Evolutionary conservation across 164 flowering plant species (phyloP).

Genomic region (Malania oleifera): DNA sequence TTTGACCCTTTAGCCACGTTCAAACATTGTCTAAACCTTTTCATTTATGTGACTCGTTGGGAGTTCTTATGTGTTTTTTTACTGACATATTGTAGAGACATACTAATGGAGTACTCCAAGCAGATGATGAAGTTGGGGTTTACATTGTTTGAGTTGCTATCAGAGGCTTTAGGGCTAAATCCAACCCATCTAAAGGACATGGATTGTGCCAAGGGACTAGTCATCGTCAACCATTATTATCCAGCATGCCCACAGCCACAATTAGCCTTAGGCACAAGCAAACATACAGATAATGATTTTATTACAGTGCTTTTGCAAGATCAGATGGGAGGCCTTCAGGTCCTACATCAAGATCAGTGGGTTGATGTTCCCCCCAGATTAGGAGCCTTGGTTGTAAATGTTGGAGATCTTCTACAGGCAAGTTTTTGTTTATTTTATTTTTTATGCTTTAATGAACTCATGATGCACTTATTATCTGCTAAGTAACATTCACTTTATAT

Average conservation of each 20-base stretch:
- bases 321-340: conserved; percentile 22
- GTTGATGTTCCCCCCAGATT: conserved; percentile 13
- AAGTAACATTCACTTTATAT: no score
- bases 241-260: conserved; percentile 28
- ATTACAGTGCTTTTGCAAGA: conserved; percentile 21
- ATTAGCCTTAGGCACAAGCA: conserved; percentile 17
- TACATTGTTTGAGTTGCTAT: conserved; percentile 12
- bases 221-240: conserved; percentile 18
- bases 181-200: conserved; percentile 16
- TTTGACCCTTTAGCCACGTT: no score
- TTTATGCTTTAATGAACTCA: no score
- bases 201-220: conserved; percentile 17
- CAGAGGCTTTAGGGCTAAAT: conserved; percentile 29
- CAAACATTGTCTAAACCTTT: no score
- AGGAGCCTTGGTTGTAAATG: conserved; percentile 13
- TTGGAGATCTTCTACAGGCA: conserved; percentile 12
- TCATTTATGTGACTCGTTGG: no score
- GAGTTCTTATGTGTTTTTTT: no score
- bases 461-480: no score
- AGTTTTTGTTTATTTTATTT: no score
- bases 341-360: conserved; percentile 22
- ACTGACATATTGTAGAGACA: conserved; percentile 17
- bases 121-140: conserved; percentile 11
- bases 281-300: conserved; percentile 27
- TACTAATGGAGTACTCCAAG: conserved; percentile 8